Conservation (phyloP, 176 grass and related monocot genomes). For the Saccharum officinarum region DNA sequence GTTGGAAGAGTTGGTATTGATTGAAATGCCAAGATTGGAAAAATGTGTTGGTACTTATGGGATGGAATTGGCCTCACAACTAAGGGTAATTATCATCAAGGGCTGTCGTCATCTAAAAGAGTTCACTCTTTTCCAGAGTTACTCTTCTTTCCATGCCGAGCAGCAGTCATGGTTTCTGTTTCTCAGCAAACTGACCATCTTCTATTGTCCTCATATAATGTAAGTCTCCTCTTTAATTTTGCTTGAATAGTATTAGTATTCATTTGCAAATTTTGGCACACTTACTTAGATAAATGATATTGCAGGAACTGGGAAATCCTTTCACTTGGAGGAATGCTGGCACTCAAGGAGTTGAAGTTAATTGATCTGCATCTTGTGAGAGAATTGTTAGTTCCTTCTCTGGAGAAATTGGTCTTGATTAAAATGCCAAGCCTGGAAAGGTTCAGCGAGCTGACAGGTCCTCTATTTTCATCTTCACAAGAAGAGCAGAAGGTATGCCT, state of each 20-base stretch:
- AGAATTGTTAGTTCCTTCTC: background rate
- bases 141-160: too few species aligned
- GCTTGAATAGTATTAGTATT: background rate
- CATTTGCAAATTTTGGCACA: background rate
- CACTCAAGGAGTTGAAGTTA: background rate
- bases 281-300: background rate
- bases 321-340: background rate
- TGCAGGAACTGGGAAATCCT: background rate
- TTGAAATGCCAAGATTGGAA: background rate
- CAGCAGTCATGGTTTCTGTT: too few species aligned
- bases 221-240: background rate
- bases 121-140: slow-evolving; percentile 2
- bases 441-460: background rate
- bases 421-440: background rate
- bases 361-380: background rate
- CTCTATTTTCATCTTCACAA: background rate
- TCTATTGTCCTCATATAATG: background rate
- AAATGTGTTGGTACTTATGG: background rate
- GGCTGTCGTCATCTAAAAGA: slow-evolving; percentile 16
- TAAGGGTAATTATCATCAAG: background rate
- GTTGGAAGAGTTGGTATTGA: background rate
- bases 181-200: background rate
- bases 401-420: background rate
- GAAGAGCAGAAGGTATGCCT: background rate
- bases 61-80: background rate